Evolutionary conservation across 176 grass and related monocot species (phyloP).

Genomic region (Oryza glaberrima): DNA sequence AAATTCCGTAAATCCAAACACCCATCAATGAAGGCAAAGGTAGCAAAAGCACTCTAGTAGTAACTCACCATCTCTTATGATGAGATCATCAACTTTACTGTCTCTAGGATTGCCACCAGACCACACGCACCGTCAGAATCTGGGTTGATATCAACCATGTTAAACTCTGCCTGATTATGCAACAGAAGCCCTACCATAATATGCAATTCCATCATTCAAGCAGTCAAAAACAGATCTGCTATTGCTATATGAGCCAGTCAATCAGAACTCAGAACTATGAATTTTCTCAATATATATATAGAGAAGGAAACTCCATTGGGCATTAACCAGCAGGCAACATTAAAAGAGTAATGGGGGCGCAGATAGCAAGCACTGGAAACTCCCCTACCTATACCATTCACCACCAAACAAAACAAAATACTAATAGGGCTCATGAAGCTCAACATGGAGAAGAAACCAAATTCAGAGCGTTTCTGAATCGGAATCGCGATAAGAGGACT

Average conservation of each 20-base stretch:
- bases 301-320: neutral
- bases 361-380: neutral
- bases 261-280: neutral
- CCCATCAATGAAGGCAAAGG: neutral
- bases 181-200: neutral
- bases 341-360: neutral
- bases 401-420: neutral
- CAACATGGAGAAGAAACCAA: neutral
- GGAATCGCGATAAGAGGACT: neutral
- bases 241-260: neutral
- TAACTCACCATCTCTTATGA: slow-evolving; percentile 42
- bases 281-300: neutral
- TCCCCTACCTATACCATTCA: neutral
- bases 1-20: neutral
- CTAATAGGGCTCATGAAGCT: neutral
- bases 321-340: neutral
- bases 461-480: neutral
- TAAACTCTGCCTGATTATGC: neutral
- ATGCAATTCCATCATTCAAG: neutral
- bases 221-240: neutral
- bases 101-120: neutral
- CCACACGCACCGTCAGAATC: slow-evolving; percentile 11
- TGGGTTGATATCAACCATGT: neutral
- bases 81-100: neutral
- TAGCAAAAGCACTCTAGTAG: neutral